Base-by-base conservation (phyloP, 495 filamentous ascomycete species). In the Neurospora africana region DNA sequence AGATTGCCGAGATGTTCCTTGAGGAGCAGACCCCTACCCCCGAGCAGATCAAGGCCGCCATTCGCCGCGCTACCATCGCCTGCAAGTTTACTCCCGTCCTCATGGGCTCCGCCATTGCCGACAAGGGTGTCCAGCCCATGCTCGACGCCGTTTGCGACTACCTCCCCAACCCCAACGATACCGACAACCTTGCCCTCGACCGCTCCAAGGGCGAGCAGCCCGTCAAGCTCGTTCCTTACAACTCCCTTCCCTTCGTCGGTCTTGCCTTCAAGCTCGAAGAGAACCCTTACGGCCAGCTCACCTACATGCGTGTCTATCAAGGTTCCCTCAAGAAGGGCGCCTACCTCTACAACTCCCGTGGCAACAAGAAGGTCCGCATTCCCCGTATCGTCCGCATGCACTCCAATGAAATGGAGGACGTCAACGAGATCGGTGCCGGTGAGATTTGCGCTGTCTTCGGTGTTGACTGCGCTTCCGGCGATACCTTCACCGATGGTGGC, bases 371-470 rank as follows among this genome's bases (percentile, higher is more conserved):
- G 83, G 90, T 99, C 79, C 95, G 97, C 82, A 89, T 98, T 72
- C 96, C 96, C 27, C 91, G 94, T 76, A 99, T 99, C 77, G 96
- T 99, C 68, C 92, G 96, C 65, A 99, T 99, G 96, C 96, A 99
- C 85, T 97, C 94, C 39, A 97, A 98, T 79, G 96, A 99, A 79
- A 95, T 99, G 96, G 96, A 98, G 82, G 96, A 99, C 75, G 92
- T 97, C 17, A 83, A 79, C 67, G 94, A 98, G 79, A 91, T 99
- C 68, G 92, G 93, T 58, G 93, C 96, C 44, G 96, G 96, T 78
- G 96, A 99, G 79, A 98, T 99, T 71, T 98, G 96, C 78, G 96
- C 96, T 69, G 94, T 99, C 71, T 99, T 99, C 79, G 96, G 96
- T 79, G 91, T 99, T 70, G 96, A 99, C 72, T 99, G 96, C 82